Base-by-base conservation (phyloP, 2,329 filamentous ascomycete species). In the Exophiala sp. region DNA sequence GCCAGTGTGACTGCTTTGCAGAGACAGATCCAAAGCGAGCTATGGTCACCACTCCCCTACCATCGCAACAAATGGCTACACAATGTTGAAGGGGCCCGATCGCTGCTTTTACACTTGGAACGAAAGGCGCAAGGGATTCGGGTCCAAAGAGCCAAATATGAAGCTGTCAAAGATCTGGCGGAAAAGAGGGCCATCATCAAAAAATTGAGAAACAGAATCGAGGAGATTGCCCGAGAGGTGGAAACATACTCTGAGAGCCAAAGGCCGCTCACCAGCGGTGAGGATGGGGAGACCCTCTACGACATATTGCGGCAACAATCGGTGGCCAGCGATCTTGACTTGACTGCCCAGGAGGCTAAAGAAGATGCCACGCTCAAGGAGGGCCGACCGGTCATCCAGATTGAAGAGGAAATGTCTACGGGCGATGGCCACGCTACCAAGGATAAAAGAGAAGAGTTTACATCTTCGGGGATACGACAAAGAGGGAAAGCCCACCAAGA, bases 31-130 rank as follows among this genome's bases (percentile, higher is more conserved):
- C 58, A 60, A 40, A 48, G 53, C 11, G 58, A 64, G 51, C 59
- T 64, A 10, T 56, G 71, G 32, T 66, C 62, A 27, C 64, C 62
- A 51, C 68, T 70, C 23, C 66, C 70, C 40, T 68, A 68, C 47
- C 69, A 73, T 54, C 67, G 70, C 48, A 64, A 66, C 53, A 66
- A 71, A 60, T 55, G 55, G 48, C 48, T 55, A 22, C 56, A 72
- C 67, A 73, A 73, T 56, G 62, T 73, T 43, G 70, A 73, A 59
- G 71, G 73, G 48, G 70, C 70, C 22, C 69, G 69, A 41, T 65
- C 64, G 29, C 60, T 68, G 34, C 65, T 73, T 19, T 61, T 68
- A 30, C 63, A 67, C 34, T 60, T 73, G 23, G 70, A 73, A 54
- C 66, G 65, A 23, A 65, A 60, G 16, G 64, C 71, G 18, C 65